Evolutionary conservation across 352 stramenopile species (phyloP).

Genomic region (Pythium inflatum): DNA sequence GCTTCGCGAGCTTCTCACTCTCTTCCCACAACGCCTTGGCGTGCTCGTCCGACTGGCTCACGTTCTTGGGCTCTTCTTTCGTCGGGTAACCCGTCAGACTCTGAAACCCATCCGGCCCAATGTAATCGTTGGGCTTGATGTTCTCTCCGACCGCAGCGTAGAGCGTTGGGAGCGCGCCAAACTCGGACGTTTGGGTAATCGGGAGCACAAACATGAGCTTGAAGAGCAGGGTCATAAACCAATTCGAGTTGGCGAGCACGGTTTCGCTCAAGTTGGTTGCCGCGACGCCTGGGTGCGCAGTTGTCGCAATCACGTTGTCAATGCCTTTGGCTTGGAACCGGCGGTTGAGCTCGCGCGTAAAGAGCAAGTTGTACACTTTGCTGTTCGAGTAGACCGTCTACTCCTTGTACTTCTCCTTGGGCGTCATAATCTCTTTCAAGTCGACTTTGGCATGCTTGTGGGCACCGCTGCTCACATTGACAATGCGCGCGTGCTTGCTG

Average conservation of each 20-base stretch:
- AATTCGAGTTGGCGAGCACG: conserved; percentile 13
- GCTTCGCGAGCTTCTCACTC: conserved; percentile 45
- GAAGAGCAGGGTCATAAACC: conserved; percentile 30
- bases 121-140: conserved; percentile 40
- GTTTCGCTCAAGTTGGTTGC: conserved; percentile 34
- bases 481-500: conserved; percentile 34
- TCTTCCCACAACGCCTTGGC: conserved; percentile 42
- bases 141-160: conserved; percentile 43
- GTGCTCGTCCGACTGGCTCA: conserved; percentile 39
- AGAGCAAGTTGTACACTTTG: conserved; percentile 61
- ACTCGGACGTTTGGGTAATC: conserved; percentile 45
- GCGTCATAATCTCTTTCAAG: conserved; percentile 40
- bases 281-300: conserved; percentile 44
- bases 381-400: conserved; percentile 44
- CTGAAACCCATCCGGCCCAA: conserved; percentile 37
- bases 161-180: conserved; percentile 47
- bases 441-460: conserved; percentile 41
- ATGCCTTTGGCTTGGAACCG: conserved; percentile 36
- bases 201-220: conserved; percentile 37
- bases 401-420: conserved; percentile 40
- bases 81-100: conserved; percentile 41
- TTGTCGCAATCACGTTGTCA: conserved; percentile 32
- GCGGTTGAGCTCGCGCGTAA: conserved; percentile 48
- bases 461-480: conserved; percentile 48
- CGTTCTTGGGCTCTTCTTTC: conserved; percentile 36